Percentiles rank a stretch among this genome's conserved stretches.
Evolutionary conservation across 176 grass and related monocot genomes (phyloP).

Genomic region (Tuctoria greenei): DNA sequence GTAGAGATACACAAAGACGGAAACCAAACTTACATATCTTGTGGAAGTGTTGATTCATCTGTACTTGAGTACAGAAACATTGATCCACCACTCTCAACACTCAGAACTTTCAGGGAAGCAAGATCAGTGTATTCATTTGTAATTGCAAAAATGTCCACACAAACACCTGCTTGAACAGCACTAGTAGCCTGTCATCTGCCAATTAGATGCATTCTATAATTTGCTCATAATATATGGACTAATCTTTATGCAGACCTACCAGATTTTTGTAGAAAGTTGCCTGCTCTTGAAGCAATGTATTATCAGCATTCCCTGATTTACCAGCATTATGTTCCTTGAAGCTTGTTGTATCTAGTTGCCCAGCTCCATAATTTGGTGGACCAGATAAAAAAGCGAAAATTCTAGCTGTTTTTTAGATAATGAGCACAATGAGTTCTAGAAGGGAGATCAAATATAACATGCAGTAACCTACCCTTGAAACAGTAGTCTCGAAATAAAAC

Average conservation of each 20-base stretch:
- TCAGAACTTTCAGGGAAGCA: conserved; percentile 79
- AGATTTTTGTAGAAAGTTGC: conserved; percentile 87
- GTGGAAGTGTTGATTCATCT: conserved; percentile 94
- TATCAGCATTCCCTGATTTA: conserved; percentile 55
- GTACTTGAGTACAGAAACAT: conserved; percentile 82
- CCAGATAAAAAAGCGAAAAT: conserved; percentile 92
- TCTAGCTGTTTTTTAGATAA: conserved; percentile 66
- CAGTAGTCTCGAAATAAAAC: conserved; percentile 30
- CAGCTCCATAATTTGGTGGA: conserved; percentile 85
- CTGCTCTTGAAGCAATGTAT: conserved; percentile 61
- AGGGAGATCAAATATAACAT: conserved; percentile 7
- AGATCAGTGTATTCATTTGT: conserved; percentile 96
- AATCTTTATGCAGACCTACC: conserved; percentile 50
- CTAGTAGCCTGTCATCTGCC: conserved; percentile 83
- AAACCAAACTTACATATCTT: conserved; percentile 81
- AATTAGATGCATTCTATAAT: conserved; percentile 58
- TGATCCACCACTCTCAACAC: conserved; percentile 91
- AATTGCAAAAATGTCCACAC: conserved; percentile 90
- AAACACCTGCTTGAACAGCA: conserved; percentile 97
- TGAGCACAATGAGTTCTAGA: conserved; percentile 27
- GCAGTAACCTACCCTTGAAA: conserved; percentile 14
- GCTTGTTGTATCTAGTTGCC: conserved; percentile 60
- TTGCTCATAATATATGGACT: conserved; percentile 21
- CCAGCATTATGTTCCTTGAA: conserved; percentile 60
- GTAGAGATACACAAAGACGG: conserved; percentile 8